Percentiles rank a stretch among this genome's conserved stretches.
Conservation (phyloP, 2,329 filamentous ascomycete species). For the Ascochyta pisi region DNA sequence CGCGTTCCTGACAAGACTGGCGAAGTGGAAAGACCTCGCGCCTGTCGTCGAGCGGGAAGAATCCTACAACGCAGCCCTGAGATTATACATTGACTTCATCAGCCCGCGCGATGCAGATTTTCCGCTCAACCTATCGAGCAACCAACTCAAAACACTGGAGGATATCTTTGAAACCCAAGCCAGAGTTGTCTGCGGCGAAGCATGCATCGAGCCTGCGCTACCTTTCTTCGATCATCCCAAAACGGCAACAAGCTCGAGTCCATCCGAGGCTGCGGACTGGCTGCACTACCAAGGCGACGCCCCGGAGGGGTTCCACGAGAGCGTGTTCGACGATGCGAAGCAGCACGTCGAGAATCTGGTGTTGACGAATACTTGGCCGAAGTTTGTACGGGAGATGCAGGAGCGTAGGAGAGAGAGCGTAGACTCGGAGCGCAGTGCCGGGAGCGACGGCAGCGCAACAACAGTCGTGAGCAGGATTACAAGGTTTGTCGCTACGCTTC, state of each 20-base stretch:
- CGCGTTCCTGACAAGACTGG: constrained; percentile 19
- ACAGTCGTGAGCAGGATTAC: constrained; percentile 7
- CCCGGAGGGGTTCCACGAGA: constrained; percentile 3
- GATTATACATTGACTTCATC: constrained; percentile 22
- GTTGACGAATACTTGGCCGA: constrained; percentile 27
- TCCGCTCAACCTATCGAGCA: constrained; percentile 20
- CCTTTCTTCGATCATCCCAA: constrained; percentile 8
- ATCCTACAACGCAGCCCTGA: constrained; percentile 17
- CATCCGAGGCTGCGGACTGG: neutral
- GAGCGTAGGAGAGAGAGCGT: constrained; percentile 4
- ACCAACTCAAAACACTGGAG: constrained; percentile 17
- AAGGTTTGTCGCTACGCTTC: constrained; percentile 6
- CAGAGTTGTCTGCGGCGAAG: constrained; percentile 9
- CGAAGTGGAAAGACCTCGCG: constrained; percentile 10
- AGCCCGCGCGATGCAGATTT: constrained; percentile 21
- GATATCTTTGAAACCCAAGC: constrained; percentile 15
- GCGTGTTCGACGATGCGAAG: constrained; percentile 16
- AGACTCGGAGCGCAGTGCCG: constrained; percentile 12
- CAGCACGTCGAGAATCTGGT: constrained; percentile 20
- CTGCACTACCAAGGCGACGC: neutral
- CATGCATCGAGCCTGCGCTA: constrained; percentile 2
- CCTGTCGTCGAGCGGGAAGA: neutral
- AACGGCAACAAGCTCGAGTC: neutral
- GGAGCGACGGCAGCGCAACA: neutral
- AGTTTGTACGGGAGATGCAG: constrained; percentile 23